Percentiles rank a stretch among this genome's conserved stretches.
phyloP scores from a whole-genome alignment of 1,139 yeast species.

The Nakaseomyces delphensis region DNA sequence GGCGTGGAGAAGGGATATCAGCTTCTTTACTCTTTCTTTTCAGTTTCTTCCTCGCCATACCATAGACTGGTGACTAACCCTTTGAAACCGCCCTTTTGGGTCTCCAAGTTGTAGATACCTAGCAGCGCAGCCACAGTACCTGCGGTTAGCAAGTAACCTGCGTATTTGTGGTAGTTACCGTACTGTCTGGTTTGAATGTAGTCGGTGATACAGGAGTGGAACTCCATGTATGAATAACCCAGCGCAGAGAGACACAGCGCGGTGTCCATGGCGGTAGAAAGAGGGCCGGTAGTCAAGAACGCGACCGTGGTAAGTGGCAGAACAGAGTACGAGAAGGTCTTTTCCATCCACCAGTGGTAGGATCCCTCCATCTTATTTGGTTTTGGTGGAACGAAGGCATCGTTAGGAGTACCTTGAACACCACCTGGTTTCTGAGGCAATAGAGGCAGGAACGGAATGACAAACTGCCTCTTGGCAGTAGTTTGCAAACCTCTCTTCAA shows the following conservation, averaged over 20 bases:
- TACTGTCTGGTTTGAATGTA: conserved; percentile 69
- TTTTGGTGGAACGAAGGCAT: conserved; percentile 56
- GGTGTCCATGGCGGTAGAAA: conserved; percentile 48
- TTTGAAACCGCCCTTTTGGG: conserved; percentile 56
- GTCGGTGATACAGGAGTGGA: conserved; percentile 71
- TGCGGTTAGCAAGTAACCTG: conserved; percentile 50
- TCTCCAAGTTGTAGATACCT: conserved; percentile 62
- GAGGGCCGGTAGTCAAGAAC: conserved; percentile 45
- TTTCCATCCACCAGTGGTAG: conserved; percentile 65
- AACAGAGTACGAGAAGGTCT: conserved; percentile 48
- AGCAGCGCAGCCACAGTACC: conserved; percentile 57
- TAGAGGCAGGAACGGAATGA: conserved; percentile 38
- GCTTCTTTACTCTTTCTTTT: conserved; percentile 5
- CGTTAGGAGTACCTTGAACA: conserved; percentile 68
- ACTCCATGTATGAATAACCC: conserved; percentile 61
- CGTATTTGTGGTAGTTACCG: conserved; percentile 56
- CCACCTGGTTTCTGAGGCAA: conserved; percentile 73
- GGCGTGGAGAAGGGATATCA: too few relatives aligned
- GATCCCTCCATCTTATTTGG: conserved; percentile 54
- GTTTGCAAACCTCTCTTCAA: conserved; percentile 26
- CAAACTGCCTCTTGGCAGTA: conserved; percentile 29
- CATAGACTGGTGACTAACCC: conserved; percentile 39
- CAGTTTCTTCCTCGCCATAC: conserved; percentile 21
- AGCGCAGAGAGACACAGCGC: conserved; percentile 46
- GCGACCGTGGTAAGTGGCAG: conserved; percentile 60